Evolutionary conservation across 1,284 basidiomycete genomes (phyloP), one percentile per base, ranked within the genome.

Genomic region (Ustilago tritici): DNA sequence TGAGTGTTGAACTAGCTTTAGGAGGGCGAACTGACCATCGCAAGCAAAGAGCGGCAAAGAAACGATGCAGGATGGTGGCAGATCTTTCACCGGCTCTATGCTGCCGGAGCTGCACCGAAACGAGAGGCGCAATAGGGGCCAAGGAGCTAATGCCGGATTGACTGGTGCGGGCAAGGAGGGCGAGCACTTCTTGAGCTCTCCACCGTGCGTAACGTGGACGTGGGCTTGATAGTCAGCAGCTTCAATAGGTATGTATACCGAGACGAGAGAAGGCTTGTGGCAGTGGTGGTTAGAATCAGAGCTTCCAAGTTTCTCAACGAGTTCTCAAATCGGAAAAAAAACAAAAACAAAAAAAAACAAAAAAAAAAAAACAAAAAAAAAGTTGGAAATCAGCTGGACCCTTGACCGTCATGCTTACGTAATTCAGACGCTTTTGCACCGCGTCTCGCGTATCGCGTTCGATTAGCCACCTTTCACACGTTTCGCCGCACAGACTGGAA

Each of bases 401-500:
- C 57, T 70, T 38, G 56, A 31, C 8, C 19, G 56, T 73, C 70
- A 73, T 63, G 65, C 61, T 73, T 64, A 73, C 70, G 46, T 50
- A 72, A 57, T 59, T 9, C 49, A 61, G 12, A 17, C 59, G 49
- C 59, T 49, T 47, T 17, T 55, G 40, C 3, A 1, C 3, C 23
- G 23, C 23, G 23, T 28, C 0, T 28, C 23, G 23, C 23, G 23
- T 28, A 2, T 28, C 23, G 23, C 23, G 2, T 3, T 28, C 3
- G 17, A 49, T 47, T 46, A 43, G n/a, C 15, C 10, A 4, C 17
- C 23, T 3, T 28, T 28, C 23, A 23, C 23, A 2, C n/a, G n/a
- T n/a, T n/a, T n/a, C n/a, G n/a, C n/a, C n/a, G n/a, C 56, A 58
- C 56, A 43, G 56, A 32, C 32, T 40, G n/a, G n/a, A n/a, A n/a